Conservation (phyloP, 2,329 filamentous ascomycete species). For the Ustilaginoidea virens region DNA sequence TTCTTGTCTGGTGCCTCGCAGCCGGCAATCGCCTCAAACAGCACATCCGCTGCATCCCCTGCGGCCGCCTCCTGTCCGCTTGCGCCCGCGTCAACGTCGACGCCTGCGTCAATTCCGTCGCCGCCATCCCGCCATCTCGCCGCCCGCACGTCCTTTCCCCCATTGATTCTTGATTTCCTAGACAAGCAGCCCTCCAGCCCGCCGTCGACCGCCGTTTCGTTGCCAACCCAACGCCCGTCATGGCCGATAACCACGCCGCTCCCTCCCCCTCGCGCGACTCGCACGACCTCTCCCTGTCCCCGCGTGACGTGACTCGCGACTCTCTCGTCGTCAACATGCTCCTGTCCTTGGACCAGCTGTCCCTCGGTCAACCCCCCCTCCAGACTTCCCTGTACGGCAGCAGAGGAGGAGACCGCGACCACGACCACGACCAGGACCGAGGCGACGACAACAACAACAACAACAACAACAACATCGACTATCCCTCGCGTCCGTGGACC, state of each 20-base stretch:
- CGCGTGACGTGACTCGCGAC: slow-evolving; percentile 64
- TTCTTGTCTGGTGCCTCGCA: no score
- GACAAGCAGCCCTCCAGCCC: no score
- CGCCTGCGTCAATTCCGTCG: slow-evolving; percentile 2
- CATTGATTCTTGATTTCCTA: slow-evolving; percentile 13
- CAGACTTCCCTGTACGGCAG: slow-evolving; percentile 2
- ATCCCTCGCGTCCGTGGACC: slow-evolving; percentile 7
- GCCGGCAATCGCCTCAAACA: not conserved
- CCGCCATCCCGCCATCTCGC: slow-evolving; percentile 4
- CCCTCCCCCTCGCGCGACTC: slow-evolving; percentile 39
- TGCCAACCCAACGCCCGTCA: slow-evolving; percentile 8
- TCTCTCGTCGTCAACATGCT: slow-evolving; percentile 95
- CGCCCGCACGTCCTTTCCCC: no score
- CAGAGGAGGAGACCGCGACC: slow-evolving; percentile 8
- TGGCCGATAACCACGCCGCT: slow-evolving; percentile 12
- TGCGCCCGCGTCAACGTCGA: slow-evolving; percentile 1
- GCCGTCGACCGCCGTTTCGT: slow-evolving; percentile 2
- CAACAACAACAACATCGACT: not conserved
- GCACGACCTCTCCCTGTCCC: slow-evolving; percentile 73
- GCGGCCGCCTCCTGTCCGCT: not conserved
- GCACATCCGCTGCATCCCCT: not conserved
- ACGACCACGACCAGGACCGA: slow-evolving; percentile 10
- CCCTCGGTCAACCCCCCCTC: slow-evolving; percentile 29
- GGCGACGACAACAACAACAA: not conserved
- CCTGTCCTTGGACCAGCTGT: slow-evolving; percentile 76